phyloP scores from a whole-genome alignment of 495 filamentous ascomycete species.

The Penicillium roqueforti region DNA sequence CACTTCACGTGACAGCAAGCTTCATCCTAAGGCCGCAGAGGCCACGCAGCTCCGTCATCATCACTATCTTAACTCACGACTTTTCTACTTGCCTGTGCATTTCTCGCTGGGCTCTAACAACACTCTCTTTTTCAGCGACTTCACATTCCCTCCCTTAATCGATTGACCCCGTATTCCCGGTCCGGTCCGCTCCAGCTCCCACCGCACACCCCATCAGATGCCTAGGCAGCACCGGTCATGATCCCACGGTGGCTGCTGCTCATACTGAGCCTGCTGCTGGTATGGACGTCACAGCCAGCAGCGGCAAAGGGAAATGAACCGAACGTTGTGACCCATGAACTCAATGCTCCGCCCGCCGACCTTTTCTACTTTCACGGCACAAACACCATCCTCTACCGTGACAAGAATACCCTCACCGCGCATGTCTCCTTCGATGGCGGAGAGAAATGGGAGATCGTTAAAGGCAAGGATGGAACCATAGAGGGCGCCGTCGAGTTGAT shows the following conservation, averaged over 20 bases:
- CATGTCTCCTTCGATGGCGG: constrained; percentile 77
- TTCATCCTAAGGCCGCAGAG: constrained; percentile 16
- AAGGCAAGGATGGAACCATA: constrained; percentile 50
- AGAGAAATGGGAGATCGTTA: constrained; percentile 61
- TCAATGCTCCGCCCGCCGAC: constrained; percentile 57
- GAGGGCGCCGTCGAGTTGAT: constrained; percentile 58
- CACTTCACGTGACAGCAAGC: constrained; percentile 32
- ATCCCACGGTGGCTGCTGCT: constrained; percentile 41
- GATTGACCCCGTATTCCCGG: constrained; percentile 9
- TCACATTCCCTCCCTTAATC: not conserved
- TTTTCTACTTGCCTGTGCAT: constrained; percentile 3
- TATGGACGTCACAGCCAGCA: constrained; percentile 26
- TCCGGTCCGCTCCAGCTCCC: constrained; percentile 17
- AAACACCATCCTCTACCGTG: constrained; percentile 67
- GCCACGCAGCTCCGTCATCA: constrained; percentile 31
- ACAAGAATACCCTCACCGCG: constrained; percentile 50
- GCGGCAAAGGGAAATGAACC: constrained; percentile 50
- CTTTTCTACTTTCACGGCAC: constrained; percentile 87
- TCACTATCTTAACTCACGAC: constrained; percentile 9
- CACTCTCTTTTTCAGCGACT: not conserved
- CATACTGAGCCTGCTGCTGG: constrained; percentile 35
- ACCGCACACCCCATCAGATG: constrained; percentile 29
- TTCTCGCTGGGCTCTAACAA: not conserved
- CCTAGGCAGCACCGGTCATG: constrained; percentile 33
- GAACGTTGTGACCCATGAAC: constrained; percentile 47